Percentiles rank a stretch among this genome's conserved stretches.
phyloP scores from a whole-genome alignment of 495 filamentous ascomycete genomes.

The Glutinoglossum americanum region DNA sequence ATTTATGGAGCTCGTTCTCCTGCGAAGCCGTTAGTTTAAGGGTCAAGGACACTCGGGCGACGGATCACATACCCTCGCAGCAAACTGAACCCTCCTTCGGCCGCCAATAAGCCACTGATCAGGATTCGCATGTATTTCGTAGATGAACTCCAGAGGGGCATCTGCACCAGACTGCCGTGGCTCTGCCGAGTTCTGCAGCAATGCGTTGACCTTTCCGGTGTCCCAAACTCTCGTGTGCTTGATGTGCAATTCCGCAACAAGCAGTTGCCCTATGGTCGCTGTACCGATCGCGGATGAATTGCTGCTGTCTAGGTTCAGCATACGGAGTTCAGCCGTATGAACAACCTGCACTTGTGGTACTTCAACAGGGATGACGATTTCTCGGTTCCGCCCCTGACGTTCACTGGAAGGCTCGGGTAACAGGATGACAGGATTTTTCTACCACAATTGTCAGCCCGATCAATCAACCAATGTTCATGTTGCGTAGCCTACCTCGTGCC shows the following conservation, averaged over 20 bases:
- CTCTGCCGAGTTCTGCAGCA: background rate
- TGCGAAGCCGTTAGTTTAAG: slow-evolving; percentile 3
- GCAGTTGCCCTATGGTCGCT: slow-evolving; percentile 37
- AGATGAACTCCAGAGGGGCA: slow-evolving; percentile 52
- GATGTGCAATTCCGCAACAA: slow-evolving; percentile 49
- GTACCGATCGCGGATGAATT: slow-evolving; percentile 2
- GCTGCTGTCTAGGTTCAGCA: background rate
- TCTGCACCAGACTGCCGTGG: slow-evolving; percentile 11
- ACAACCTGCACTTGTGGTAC: slow-evolving; percentile 72
- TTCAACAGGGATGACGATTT: slow-evolving; percentile 55
- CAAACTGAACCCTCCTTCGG: slow-evolving; percentile 54
- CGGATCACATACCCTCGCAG: slow-evolving; percentile 18
- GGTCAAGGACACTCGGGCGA: background rate
- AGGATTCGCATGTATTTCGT: slow-evolving; percentile 53
- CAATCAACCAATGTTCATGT: background rate
- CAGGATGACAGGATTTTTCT: slow-evolving; percentile 1
- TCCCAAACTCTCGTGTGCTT: slow-evolving; percentile 67
- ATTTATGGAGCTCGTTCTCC: slow-evolving; percentile 25
- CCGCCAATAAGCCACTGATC: slow-evolving; percentile 78
- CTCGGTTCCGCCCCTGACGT: background rate
- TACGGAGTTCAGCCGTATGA: slow-evolving; percentile 49
- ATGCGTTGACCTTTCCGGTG: slow-evolving; percentile 10
- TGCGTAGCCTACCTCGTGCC: slow-evolving; percentile 9
- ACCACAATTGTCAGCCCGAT: background rate
- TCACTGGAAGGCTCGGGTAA: slow-evolving; percentile 2